A percentile compares a stretch with the other conserved stretches of the same genome.
Evolutionary conservation across 352 stramenopile species (phyloP).

Genomic region (Phytopythium montanum): DNA sequence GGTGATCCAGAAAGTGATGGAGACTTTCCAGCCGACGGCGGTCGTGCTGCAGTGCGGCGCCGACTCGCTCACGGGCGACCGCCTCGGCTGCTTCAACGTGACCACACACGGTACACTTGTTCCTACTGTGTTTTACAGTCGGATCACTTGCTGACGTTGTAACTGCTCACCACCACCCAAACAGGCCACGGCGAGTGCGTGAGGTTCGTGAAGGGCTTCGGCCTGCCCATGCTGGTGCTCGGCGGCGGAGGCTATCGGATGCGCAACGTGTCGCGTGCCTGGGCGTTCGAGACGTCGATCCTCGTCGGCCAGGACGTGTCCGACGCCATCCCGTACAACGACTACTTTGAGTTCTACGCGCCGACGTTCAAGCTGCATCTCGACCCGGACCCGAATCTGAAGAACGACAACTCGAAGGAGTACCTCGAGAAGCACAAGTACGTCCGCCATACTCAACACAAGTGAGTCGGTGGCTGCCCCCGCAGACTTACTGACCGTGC

Average conservation of each 20-base stretch:
- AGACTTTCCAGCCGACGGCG: conserved; percentile 85
- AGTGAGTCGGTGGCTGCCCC: neutral
- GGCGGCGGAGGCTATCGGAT: conserved; percentile 86
- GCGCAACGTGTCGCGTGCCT: conserved; percentile 90
- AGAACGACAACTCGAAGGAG: conserved; percentile 82
- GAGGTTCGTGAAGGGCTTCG: conserved; percentile 86
- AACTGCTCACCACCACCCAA: neutral
- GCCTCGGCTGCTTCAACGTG: conserved; percentile 98
- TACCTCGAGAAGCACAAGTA: conserved; percentile 88
- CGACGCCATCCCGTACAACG: conserved; percentile 83
- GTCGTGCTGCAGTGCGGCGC: conserved; percentile 98
- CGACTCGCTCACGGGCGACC: conserved; percentile 96
- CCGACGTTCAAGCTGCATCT: conserved; percentile 86
- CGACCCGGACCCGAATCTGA: conserved; percentile 67
- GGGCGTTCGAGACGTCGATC: conserved; percentile 97
- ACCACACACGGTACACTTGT: conserved; percentile 62
- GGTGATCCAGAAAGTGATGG: conserved; percentile 93
- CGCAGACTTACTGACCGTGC: neutral
- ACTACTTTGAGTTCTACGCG: conserved; percentile 86
- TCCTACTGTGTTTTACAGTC: too few relatives aligned
- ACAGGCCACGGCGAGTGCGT: conserved; percentile 77
- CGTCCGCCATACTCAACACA: conserved; percentile 10
- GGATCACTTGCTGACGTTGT: neutral
- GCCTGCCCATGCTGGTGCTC: conserved; percentile 77
- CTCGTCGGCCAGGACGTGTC: conserved; percentile 81